Base-by-base conservation (phyloP, 768 basidiomycete genomes). In the Daedaleopsis sinensis region DNA sequence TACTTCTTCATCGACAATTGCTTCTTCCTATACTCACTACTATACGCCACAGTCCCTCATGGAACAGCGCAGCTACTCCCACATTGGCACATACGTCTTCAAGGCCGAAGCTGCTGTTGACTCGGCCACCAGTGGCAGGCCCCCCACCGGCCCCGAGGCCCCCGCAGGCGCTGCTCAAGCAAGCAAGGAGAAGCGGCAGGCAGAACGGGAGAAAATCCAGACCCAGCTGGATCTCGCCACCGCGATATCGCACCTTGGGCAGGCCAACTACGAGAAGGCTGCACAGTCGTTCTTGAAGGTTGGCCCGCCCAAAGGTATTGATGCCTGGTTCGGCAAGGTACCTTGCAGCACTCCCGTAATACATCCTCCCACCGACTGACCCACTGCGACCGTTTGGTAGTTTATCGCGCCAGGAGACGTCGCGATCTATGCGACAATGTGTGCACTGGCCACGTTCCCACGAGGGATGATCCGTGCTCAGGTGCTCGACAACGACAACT, bases 21-120 rank as follows among this genome's bases (percentile, higher is more conserved):
- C 4, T 23, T 21, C 4, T 23, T 21, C 24, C 11, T 55, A 52
- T n/a, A 62, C 37, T n/a, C 49, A 18, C 39, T 10, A 32, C 7
- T 32, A 32, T 32, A 32, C 27, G 18, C 32, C 38, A 23, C 68
- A 94, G 93, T 83, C 95, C 39, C 83, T 94, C 43, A 82, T 96
- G 62, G 93, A 95, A 76, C 90, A 93, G 74, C 80, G 85, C 61
- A 93, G 92, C 73, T 95, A 94, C 73, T 78, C 90, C 2, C 92
- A 94, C 68, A 83, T 97, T 38, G 82, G 90, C 9, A 94, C 91
- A n/a, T 96, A 97, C 71, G 87, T 97, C 32, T 93, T 90, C 84
- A 97, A 97, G 75, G 94, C 94, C n/a, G 95, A 97, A 62, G 88
- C 93, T 0, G 91, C 93, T 0, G 80, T 97, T 24, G 94, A 96